Evolutionary conservation across 345 rosid genomes (phyloP).

Genomic region (Litchi chinensis): DNA sequence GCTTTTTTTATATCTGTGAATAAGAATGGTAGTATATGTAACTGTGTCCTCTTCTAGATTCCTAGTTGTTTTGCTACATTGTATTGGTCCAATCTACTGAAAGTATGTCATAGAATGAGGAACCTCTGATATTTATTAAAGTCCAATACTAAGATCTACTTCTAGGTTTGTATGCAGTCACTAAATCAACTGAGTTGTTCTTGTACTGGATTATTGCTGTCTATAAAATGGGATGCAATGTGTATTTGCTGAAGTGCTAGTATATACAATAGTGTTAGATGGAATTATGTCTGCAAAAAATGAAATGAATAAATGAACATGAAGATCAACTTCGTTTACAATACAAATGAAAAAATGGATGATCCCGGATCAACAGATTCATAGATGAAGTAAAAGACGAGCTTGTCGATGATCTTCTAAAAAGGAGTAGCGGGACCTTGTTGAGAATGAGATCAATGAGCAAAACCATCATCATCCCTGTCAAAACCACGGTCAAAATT

Average conservation of each 20-base stretch:
- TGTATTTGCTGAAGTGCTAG: not conserved
- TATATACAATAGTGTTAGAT: too few relatives aligned
- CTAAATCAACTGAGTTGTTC: not conserved
- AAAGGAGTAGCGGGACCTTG: slow-evolving; percentile 5
- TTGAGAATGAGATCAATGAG: slow-evolving; percentile 29
- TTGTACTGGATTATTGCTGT: not conserved
- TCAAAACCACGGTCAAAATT: slow-evolving; percentile 50
- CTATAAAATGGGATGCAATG: not conserved
- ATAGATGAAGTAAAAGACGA: not conserved
- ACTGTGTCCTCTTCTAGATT: not conserved
- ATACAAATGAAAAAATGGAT: not conserved
- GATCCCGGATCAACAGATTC: not conserved
- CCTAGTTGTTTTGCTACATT: not conserved
- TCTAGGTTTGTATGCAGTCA: not conserved
- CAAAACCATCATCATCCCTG: slow-evolving; percentile 34
- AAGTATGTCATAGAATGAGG: too few relatives aligned
- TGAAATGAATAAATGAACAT: not conserved
- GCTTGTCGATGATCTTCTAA: slow-evolving; percentile 2
- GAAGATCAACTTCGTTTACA: not conserved
- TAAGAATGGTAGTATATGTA: not conserved
- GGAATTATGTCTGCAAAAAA: too few relatives aligned
- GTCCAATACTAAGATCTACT: not conserved
- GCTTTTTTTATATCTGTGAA: not conserved
- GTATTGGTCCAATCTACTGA: too few relatives aligned
- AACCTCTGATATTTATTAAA: too few relatives aligned